Conservation (phyloP, 176 grass and related monocot species). For the Neostapfia colusana region DNA sequence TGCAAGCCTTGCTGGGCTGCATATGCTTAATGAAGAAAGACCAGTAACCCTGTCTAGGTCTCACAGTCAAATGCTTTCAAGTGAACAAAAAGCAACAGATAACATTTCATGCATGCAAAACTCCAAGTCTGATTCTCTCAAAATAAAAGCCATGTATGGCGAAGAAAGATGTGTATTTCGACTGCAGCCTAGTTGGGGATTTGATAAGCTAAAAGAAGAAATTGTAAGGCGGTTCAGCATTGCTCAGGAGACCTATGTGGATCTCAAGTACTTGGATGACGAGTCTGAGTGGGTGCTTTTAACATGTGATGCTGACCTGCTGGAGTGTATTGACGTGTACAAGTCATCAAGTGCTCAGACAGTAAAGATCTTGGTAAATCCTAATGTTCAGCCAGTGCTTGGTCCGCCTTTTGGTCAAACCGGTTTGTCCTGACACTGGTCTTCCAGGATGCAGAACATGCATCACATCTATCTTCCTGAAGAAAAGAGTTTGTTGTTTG, state of each 20-base stretch:
- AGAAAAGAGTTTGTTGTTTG: background rate
- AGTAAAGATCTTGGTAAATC: conserved; percentile 70
- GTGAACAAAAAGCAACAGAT: conserved; percentile 41
- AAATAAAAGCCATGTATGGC: conserved; percentile 83
- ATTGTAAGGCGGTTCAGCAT: conserved; percentile 66
- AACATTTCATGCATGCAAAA: conserved; percentile 38
- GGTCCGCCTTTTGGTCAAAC: conserved; percentile 47
- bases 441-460: conserved; percentile 17
- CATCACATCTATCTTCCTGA: conserved; percentile 20
- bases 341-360: conserved; percentile 62
- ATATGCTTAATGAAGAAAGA: conserved; percentile 47
- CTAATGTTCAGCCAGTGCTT: conserved; percentile 28
- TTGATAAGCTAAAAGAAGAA: conserved; percentile 80
- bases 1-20: conserved; percentile 22
- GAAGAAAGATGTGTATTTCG: conserved; percentile 94
- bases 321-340: conserved; percentile 89
- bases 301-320: conserved; percentile 87
- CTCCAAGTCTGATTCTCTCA: conserved; percentile 56
- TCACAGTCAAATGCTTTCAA: conserved; percentile 40
- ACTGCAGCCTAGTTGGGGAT: conserved; percentile 70
- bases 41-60: conserved; percentile 34
- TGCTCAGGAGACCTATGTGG: conserved; percentile 31
- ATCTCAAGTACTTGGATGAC: conserved; percentile 93
- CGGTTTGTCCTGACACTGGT: conserved; percentile 39
- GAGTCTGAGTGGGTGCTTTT: conserved; percentile 97